A percentile compares a stretch with the other conserved stretches of the same genome.
phyloP scores from a whole-genome alignment of 2,329 filamentous ascomycete species.

The Fusarium subtropicale region DNA sequence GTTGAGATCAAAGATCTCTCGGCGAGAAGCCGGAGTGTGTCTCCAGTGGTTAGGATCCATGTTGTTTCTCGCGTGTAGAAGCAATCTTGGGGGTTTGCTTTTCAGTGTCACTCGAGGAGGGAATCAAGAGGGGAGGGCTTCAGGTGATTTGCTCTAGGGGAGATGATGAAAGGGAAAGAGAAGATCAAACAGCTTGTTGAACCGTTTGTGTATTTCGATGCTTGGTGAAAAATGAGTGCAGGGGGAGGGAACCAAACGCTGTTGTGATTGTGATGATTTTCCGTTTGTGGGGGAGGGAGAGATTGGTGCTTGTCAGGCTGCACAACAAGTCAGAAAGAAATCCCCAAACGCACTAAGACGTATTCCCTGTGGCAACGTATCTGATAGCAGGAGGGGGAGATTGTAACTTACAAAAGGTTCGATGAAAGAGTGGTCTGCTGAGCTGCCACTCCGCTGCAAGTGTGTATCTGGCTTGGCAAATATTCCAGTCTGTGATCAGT shows the following conservation, averaged over 20 bases:
- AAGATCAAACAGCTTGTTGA: neutral
- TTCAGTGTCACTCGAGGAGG: neutral
- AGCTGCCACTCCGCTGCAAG: neutral
- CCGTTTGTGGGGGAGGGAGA: neutral
- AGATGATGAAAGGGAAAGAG: neutral
- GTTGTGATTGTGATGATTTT: neutral
- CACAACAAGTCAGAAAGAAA: neutral
- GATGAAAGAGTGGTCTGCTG: neutral
- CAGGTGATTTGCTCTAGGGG: neutral
- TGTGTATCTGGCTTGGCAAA: neutral
- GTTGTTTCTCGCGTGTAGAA: neutral
- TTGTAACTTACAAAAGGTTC: neutral
- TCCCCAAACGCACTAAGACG: neutral
- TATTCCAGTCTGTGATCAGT: neutral
- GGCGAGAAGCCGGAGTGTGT: neutral
- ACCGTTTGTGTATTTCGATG: neutral
- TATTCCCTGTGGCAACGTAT: neutral
- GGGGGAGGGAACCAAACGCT: neutral
- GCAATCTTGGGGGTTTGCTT: neutral
- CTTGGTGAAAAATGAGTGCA: neutral
- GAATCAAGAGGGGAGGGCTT: too few species aligned
- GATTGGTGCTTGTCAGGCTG: neutral
- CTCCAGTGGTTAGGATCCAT: neutral
- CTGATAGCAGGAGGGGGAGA: neutral
- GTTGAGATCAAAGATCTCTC: constrained; percentile 9